Evolutionary conservation across 1,139 yeast genomes (phyloP), one percentile per base, ranked within the genome.

Genomic region (Candida mesenterica): DNA sequence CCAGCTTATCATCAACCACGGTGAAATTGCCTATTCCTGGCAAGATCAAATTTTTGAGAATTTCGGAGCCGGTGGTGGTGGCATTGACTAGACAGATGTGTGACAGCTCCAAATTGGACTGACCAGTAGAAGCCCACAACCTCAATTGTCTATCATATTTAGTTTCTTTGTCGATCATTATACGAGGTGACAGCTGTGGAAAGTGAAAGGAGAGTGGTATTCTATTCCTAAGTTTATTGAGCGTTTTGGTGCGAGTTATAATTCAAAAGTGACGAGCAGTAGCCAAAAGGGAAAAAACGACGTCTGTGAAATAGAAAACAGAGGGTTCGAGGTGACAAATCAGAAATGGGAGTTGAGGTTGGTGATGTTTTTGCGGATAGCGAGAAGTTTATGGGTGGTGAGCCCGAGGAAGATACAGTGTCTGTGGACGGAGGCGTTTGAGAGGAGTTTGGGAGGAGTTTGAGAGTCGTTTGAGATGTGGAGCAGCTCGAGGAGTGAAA

Each of bases 121-220:
- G 98, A 3, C 97, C 97, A 1, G 73, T 59, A 0, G 74, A 52
- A 0, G 88, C 92, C 98, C 98, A 92, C 14, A 92, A 64, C 28
- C 97, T 72, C 41, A 90, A 62, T 56, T 92, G 98, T 31, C 98
- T 73, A 59, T 92, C 97, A 56, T 88, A 90, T 45, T 77, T 77
- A 35, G 65, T 54, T 25, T 55, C 55, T 44, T 65, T 71, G 32
- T 68, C 68, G 20, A 45, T 41, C 41, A 38, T 34, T 24, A 15
- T 30, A 6, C 9, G 22, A 9, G 22, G 22, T 19, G 22, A 19
- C 9, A 19, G 22, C 9, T 29, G 23, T 19, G 23, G 16, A 32
- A 27, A 9, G 17, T n/a, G n/a, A n/a, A n/a, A n/a, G n/a, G n/a
- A n/a, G n/a, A n/a, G n/a, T n/a, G n/a, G n/a, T n/a, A n/a, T 24